Evolutionary conservation across 768 basidiomycete genomes (phyloP), one percentile per base, ranked within the genome.

Genomic region (Russula lepida): DNA sequence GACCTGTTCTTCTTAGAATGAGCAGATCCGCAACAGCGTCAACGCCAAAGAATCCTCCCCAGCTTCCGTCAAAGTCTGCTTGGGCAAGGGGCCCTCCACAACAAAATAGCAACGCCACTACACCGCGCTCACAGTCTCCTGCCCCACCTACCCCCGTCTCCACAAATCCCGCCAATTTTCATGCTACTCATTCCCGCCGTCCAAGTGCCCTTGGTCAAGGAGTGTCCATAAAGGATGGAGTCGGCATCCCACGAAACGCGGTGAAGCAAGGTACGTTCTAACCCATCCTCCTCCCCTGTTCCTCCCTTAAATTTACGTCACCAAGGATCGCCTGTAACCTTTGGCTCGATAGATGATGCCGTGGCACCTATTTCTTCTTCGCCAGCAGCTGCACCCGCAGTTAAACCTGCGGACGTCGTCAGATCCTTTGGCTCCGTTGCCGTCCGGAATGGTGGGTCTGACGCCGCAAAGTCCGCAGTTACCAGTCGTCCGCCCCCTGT

Each of bases 331-430:
- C 76, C 81, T 55, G 85, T 95, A 66, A 88, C 87, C 53, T 94
- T 95, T 77, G 93, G 93, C 68, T 92, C 92, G 50, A 89, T 94
- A 79, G 87, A 92, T 75, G 88, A 91, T 73, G 81, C 79, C 12
- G 72, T 76, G 66, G 84, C 89, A 56, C 80, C 86, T 63, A 85
- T 92, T 68, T 89, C 91, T 37, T 88, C 90, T 49, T 91, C 90
- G 9, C 90, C 92, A 37, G 88, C 89, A 57, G 79, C 84, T 44
- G 76, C 76, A 65, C 82, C 77, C 60, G 79, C 74, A 66, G 77
- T 84, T 70, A 87, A 84, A 77, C 77, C 83, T 50, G 64, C 56
- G 64, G 86, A 86, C 69, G 80, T 75, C 68, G 86, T 92, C 68
- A 91, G 86, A 74, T 82, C 88, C 47, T 94, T 94, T 74, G 91